Evolutionary conservation across 1,139 yeast genomes (phyloP), one percentile per base, ranked within the genome.

Genomic region (Suzukiozyma palmioleophila): DNA sequence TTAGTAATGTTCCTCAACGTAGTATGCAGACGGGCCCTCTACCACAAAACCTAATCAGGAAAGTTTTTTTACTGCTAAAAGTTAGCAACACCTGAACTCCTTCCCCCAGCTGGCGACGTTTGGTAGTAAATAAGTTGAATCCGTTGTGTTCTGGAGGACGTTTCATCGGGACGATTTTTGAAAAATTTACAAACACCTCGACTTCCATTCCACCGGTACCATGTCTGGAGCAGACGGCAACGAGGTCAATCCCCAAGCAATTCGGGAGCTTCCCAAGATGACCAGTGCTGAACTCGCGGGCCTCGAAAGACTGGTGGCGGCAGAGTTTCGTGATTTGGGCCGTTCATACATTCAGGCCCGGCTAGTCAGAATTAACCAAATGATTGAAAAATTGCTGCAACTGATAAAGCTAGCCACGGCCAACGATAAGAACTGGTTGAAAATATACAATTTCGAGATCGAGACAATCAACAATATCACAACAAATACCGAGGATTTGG

Each of bases 371-470:
- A 56, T 67, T 10, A 54, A 65, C 35, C 48, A 53, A 15, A 47
- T 70, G 47, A 47, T 68, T 24, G 59, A 53, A 1, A 50, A 49
- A 28, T 43, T 70, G 11, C 56, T 52, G 35, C 42, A 50, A 18
- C 63, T 62, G 47, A 55, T 69, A 15, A 54, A 62, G 37, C 39
- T 49, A 26, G 52, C 63, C 14, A 52, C 46, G 13, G 58, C 60
- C 8, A 61, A 62, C 42, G 72, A 67, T 27, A 54, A 56, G 36
- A 52, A 54, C 26, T 71, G 77, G 76, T 46, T 51, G 21, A 57
- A 60, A 36, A 54, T 64, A 8, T 65, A 54, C 46, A 52, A 50
- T 28, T 60, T 56, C 40, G 73, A 68, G 46, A 49, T 60, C n/a
- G 66, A 62, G 32, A 56, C 66, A 24, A 62, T 70, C 28, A 56